Conservation (phyloP, 2,329 filamentous ascomycete genomes). For the Sporothrix dimorphospora region DNA sequence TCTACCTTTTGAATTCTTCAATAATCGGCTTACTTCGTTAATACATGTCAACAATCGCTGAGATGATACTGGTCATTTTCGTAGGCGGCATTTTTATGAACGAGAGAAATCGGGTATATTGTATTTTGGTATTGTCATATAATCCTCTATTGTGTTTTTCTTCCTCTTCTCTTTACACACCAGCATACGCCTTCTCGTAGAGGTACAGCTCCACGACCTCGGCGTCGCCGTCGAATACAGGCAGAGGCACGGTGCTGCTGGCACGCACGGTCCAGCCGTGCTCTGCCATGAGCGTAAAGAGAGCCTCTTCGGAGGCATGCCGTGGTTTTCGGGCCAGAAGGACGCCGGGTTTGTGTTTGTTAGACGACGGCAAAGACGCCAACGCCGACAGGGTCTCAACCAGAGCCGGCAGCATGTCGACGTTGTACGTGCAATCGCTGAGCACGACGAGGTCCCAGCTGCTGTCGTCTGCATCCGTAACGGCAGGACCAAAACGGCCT, state of each 20-base stretch:
- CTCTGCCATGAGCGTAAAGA: conserved; percentile 53
- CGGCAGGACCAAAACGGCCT: conserved; percentile 50
- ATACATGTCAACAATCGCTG: background rate
- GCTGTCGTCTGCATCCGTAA: conserved; percentile 40
- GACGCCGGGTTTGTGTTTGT: conserved; percentile 39
- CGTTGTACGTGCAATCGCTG: conserved; percentile 66
- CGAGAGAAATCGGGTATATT: no score
- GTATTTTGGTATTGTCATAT: background rate
- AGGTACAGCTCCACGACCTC: conserved; percentile 58
- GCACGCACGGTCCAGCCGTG: conserved; percentile 52
- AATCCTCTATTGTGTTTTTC: background rate
- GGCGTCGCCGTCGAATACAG: conserved; percentile 49
- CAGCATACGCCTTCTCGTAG: conserved; percentile 44
- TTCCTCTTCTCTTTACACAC: background rate
- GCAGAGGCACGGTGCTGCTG: conserved; percentile 49
- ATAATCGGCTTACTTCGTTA: no score
- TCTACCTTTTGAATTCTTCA: background rate
- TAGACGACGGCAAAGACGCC: conserved; percentile 40
- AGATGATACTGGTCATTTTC: no score
- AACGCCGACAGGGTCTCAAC: conserved; percentile 57
- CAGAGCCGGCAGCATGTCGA: conserved; percentile 57
- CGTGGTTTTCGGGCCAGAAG: conserved; percentile 60
- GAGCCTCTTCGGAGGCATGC: conserved; percentile 54
- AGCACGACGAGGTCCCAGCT: conserved; percentile 58
- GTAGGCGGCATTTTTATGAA: background rate